Evolutionary conservation across 1,284 basidiomycete species (phyloP).

Genomic region (Sanguinoderma infundibulare): DNA sequence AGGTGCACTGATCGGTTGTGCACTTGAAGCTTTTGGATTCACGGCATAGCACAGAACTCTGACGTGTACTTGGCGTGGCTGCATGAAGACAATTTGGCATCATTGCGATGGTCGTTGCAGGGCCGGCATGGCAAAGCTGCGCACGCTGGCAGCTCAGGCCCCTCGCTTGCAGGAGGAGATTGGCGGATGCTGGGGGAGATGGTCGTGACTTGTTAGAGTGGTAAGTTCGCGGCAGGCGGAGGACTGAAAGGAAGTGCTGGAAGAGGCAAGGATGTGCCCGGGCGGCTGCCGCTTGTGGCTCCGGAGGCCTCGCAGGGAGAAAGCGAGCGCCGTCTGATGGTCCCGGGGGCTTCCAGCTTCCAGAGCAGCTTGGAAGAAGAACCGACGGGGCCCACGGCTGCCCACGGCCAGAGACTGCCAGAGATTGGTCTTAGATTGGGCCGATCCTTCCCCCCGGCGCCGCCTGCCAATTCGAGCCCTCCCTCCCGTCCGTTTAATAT

Average conservation of each 20-base stretch:
- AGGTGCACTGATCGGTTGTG: neutral
- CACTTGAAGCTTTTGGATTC: neutral
- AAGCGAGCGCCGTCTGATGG: slow-evolving; percentile 1
- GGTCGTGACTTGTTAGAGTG: neutral
- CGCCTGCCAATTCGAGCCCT: neutral
- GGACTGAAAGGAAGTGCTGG: slow-evolving; percentile 6
- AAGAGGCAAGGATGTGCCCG: neutral
- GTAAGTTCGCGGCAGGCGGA: neutral
- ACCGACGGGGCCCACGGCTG: neutral
- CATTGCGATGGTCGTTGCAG: neutral
- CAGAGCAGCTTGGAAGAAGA: slow-evolving; percentile 1
- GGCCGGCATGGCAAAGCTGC: neutral
- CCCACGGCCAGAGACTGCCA: too few species aligned
- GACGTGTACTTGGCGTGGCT: neutral
- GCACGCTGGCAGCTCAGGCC: neutral
- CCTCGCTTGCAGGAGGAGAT: neutral
- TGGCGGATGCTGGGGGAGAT: neutral
- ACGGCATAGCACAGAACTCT: neutral
- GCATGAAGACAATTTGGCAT: neutral
- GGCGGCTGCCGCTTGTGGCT: neutral
- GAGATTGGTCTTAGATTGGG: neutral
- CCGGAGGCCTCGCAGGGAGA: neutral
- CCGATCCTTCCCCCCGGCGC: neutral
- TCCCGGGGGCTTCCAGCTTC: too few species aligned
- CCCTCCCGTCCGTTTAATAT: slow-evolving; percentile 13